Conservation (phyloP, 1,139 yeast species). For the Keqinozyma sinolaborantium region DNA sequence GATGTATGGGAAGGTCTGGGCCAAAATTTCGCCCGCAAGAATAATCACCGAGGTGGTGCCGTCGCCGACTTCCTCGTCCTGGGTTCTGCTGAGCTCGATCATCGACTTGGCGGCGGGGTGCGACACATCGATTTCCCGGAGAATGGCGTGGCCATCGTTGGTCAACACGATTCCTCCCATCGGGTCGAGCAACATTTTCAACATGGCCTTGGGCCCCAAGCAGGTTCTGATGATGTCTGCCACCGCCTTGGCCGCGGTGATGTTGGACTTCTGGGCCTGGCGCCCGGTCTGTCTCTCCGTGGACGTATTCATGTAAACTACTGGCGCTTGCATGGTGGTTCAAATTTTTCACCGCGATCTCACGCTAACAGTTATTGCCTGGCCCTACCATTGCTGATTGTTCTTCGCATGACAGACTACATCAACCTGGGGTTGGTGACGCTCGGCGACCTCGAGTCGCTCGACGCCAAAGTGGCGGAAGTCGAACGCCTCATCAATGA, state of each 20-base stretch:
- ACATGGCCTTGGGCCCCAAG: conserved; percentile 99
- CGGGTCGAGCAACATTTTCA: conserved; percentile 96
- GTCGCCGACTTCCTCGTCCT: conserved; percentile 99
- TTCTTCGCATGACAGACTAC: conserved; percentile 20
- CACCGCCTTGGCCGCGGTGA: conserved; percentile 98
- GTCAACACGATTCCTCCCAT: conserved; percentile 98
- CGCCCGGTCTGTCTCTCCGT: conserved; percentile 96
- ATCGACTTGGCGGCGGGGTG: conserved; percentile 99
- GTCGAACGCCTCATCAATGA: conserved; percentile 13
- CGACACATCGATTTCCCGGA: conserved; percentile 85
- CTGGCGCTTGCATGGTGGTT: conserved; percentile 44
- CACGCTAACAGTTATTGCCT: too few relatives aligned
- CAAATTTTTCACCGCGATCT: conserved; percentile 1
- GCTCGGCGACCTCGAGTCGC: conserved; percentile 21
- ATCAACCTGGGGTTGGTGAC: conserved; percentile 26
- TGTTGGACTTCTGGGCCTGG: conserved; percentile 94
- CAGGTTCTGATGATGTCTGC: conserved; percentile 97
- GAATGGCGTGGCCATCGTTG: conserved; percentile 94
- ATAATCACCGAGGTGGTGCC: conserved; percentile 97
- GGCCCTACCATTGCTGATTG: too few relatives aligned
- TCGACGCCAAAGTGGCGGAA: conserved; percentile 18
- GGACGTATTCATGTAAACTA: conserved; percentile 63
- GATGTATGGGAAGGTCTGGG: conserved; percentile 90
- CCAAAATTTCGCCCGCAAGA: conserved; percentile 93
- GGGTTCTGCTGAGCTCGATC: conserved; percentile 96